Percentiles rank a stretch among this genome's conserved stretches.
Evolutionary conservation across 140 eudicot genomes (phyloP).

Genomic region (Stevia rebaudiana): DNA sequence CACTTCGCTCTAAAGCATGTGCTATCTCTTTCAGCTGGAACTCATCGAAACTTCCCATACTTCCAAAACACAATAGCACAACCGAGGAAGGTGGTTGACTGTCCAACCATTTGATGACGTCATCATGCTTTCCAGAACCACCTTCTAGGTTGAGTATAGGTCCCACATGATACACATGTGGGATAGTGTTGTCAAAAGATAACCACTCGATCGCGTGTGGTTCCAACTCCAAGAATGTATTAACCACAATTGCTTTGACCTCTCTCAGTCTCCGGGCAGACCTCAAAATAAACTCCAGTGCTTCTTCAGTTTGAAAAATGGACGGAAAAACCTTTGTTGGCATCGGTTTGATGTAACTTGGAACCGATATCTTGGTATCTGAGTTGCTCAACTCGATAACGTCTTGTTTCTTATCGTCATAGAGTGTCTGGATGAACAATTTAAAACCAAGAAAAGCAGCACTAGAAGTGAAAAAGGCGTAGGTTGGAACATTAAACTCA

Average conservation of each 20-base stretch:
- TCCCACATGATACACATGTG: slow-evolving; percentile 33
- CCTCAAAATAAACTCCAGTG: background rate
- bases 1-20: slow-evolving; percentile 23
- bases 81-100: slow-evolving; percentile 36
- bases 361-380: slow-evolving; percentile 19
- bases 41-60: slow-evolving; percentile 30
- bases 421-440: slow-evolving; percentile 12
- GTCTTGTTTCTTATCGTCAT: slow-evolving; percentile 18
- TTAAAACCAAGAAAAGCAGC: slow-evolving; percentile 31
- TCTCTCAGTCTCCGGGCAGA: slow-evolving; percentile 7
- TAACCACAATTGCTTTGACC: slow-evolving; percentile 3
- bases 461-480: slow-evolving; percentile 28
- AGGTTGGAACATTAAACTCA: slow-evolving; percentile 31
- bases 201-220: slow-evolving; percentile 15
- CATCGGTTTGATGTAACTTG: slow-evolving; percentile 23
- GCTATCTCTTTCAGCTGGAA: slow-evolving; percentile 34
- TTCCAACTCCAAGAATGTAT: slow-evolving; percentile 25
- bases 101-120: slow-evolving; percentile 29
- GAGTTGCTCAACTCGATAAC: slow-evolving; percentile 18
- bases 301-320: background rate
- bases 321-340: slow-evolving; percentile 21
- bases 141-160: slow-evolving; percentile 24
- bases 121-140: background rate
- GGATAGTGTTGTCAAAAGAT: slow-evolving; percentile 12
- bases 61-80: slow-evolving; percentile 37